These are phyloP conservation scores for Hymenoscyphus salicellus DNA, from an alignment of 2,329 filamentous ascomycete species.

Conservation along the genomic window DNA sequence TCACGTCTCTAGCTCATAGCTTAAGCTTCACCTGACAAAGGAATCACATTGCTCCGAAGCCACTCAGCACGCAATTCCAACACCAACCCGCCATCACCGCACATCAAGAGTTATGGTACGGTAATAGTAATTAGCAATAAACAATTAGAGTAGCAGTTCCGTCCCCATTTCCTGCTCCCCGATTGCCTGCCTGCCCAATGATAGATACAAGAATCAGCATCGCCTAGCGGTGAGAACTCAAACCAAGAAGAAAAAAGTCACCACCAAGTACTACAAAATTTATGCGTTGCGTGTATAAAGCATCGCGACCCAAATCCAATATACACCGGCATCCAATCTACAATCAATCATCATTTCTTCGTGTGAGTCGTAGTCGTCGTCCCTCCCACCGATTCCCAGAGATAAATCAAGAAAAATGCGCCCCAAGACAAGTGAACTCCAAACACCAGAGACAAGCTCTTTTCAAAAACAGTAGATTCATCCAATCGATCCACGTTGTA, in stretches of 20 bases:
- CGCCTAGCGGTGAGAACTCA: not conserved
- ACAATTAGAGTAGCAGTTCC: not conserved
- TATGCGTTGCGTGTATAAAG: slow-evolving; percentile 4
- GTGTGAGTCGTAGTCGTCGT: slow-evolving; percentile 27
- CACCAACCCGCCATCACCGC: too few relatives aligned
- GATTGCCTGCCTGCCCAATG: not conserved
- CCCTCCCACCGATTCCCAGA: slow-evolving; percentile 20
- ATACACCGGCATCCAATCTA: slow-evolving; percentile 27
- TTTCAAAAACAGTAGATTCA: slow-evolving; percentile 12
- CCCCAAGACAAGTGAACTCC: slow-evolving; percentile 12
- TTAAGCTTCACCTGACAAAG: too few relatives aligned
- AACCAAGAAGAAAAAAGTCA: not conserved
- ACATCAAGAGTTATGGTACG: not conserved
- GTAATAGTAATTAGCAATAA: slow-evolving; percentile 2
- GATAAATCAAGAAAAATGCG: slow-evolving; percentile 20
- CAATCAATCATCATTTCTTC: slow-evolving; percentile 26
- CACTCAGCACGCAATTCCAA: too few relatives aligned
- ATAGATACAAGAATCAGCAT: slow-evolving; percentile 1
- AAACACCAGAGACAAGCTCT: not conserved
- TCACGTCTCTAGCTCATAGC: too few relatives aligned
- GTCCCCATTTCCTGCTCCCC: not conserved
- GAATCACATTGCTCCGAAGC: too few relatives aligned
- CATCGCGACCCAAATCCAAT: slow-evolving; percentile 16
- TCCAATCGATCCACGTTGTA: slow-evolving; percentile 22
- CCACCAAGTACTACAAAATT: slow-evolving; percentile 8